Conservation (phyloP, 768 basidiomycete genomes). For the Neoboletus magnificus region DNA sequence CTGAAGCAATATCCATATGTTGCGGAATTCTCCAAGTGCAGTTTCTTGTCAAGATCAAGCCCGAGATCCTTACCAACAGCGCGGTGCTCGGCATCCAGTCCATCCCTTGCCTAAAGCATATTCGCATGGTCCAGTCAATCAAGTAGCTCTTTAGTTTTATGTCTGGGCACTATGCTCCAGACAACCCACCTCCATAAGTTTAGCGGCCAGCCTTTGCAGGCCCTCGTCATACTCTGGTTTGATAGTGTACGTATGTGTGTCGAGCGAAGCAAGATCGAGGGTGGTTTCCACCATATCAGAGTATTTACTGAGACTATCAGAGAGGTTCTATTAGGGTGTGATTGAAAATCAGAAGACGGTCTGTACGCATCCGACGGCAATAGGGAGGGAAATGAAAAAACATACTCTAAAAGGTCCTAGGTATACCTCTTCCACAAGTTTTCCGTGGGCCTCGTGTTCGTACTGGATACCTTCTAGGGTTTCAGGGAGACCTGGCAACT, state of each 20-base stretch:
- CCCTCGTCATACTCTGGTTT: constrained; percentile 86
- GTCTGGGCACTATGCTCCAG: background rate
- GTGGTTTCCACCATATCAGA: constrained; percentile 95
- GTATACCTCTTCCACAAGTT: constrained; percentile 68
- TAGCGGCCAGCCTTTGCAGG: constrained; percentile 63
- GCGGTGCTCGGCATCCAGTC: constrained; percentile 78
- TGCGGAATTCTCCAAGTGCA: constrained; percentile 90
- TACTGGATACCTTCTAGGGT: constrained; percentile 51
- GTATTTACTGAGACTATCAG: constrained; percentile 68
- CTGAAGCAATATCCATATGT: constrained; percentile 92
- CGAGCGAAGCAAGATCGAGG: constrained; percentile 83
- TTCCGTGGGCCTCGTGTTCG: constrained; percentile 43
- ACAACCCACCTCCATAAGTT: constrained; percentile 52
- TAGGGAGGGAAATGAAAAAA: background rate
- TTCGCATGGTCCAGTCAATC: background rate
- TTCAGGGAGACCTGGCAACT: constrained; percentile 77
- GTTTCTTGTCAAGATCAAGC: constrained; percentile 88
- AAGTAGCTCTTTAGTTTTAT: background rate
- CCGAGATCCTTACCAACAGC: constrained; percentile 65
- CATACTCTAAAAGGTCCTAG: constrained; percentile 57
- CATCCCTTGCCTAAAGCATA: constrained; percentile 56
- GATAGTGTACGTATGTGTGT: constrained; percentile 85
- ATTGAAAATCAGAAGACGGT: background rate
- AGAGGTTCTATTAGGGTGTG: constrained; percentile 49
- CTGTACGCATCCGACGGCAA: background rate